Conservation (phyloP, 1,139 yeast species). For the Debaryomyces subglobosus region DNA sequence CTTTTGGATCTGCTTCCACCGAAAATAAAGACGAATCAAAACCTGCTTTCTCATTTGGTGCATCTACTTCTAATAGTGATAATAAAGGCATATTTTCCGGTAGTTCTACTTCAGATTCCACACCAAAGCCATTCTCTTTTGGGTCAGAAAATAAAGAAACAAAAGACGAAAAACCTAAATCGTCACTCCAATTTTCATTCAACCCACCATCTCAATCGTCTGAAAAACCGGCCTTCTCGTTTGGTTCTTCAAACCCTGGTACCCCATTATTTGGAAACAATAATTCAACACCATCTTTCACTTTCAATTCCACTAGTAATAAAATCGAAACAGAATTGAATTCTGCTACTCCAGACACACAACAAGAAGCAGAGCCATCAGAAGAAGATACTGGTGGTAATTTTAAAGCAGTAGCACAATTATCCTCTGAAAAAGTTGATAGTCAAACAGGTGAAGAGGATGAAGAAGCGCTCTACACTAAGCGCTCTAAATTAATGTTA, state of each 20-base stretch:
- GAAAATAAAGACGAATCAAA: neutral
- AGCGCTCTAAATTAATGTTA: constrained; percentile 73
- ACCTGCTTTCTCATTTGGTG: constrained; percentile 1
- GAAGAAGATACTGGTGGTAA: constrained; percentile 49
- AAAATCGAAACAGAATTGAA: constrained; percentile 9
- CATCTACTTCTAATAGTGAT: neutral
- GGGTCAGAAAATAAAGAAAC: constrained; percentile 4
- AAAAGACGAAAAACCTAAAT: constrained; percentile 16
- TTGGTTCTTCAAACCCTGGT: constrained; percentile 15
- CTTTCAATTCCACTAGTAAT: constrained; percentile 19
- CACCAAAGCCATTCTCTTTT: constrained; percentile 4
- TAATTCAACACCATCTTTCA: constrained; percentile 21
- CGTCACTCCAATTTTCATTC: constrained; percentile 21
- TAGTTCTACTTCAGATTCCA: constrained; percentile 8
- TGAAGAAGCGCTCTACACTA: constrained; percentile 65
- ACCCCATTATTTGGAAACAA: constrained; percentile 8
- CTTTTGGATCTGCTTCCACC: constrained; percentile 21
- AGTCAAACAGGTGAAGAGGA: constrained; percentile 79
- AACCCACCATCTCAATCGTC: constrained; percentile 9
- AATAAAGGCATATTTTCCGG: constrained; percentile 18
- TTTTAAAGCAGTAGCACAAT: constrained; percentile 50
- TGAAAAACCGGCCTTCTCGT: constrained; percentile 20
- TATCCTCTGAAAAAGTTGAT: constrained; percentile 48
- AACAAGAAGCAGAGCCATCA: constrained; percentile 12
- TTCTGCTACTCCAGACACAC: constrained; percentile 10